Base-by-base conservation (phyloP, 139 green algal species). In the Asterochloris erici region DNA sequence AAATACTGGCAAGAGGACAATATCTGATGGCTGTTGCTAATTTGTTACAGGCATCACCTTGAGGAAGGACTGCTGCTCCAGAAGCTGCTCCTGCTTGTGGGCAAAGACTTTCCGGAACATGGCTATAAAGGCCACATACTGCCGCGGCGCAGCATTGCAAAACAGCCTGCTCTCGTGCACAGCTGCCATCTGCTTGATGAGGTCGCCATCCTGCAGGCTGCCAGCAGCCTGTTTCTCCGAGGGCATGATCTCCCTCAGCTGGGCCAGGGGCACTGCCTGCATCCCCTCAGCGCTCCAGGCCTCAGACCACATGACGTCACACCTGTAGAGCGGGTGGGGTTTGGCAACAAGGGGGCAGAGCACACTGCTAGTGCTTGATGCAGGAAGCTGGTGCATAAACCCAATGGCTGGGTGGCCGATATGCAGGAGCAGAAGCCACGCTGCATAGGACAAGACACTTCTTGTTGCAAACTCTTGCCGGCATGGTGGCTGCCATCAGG, bases 241-340 rank as follows among this genome's bases (percentile, higher is more conserved):
- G 24, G 23, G n/a, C n/a, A 82, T 62, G 27, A 82, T 11, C 0
- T 19, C n/a, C 23, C 61, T n/a, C 16, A 83, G 24, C 11, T 68
- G 70, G 29, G 83, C 77, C 11, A 27, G 21, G 16, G 82, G 79
- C 21, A 89, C 78, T 13, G 79, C 82, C 21, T 70, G 47, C 81
- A 87, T 78, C 19, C 76, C 83, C 60, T 84, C 74, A 15, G 27
- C 38, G 54, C 38, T 88, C 91, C 93, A 96, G 1, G 77, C 78
- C 26, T 92, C 86, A 73, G 93, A 82, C 89, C 90, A 95, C 82
- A 92, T 84, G 64, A 95, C 83, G 64, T 79, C 86, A 79, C 90
- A 95, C 80, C 78, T 82, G 63, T 47, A n/a, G 28, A 63, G 19
- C 24, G 29, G 10, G 66, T 26, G 29, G 10, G 9, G 10, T 10